phyloP scores from a whole-genome alignment of 2,329 filamentous ascomycete genomes.

The Cladophialophora exuberans region DNA sequence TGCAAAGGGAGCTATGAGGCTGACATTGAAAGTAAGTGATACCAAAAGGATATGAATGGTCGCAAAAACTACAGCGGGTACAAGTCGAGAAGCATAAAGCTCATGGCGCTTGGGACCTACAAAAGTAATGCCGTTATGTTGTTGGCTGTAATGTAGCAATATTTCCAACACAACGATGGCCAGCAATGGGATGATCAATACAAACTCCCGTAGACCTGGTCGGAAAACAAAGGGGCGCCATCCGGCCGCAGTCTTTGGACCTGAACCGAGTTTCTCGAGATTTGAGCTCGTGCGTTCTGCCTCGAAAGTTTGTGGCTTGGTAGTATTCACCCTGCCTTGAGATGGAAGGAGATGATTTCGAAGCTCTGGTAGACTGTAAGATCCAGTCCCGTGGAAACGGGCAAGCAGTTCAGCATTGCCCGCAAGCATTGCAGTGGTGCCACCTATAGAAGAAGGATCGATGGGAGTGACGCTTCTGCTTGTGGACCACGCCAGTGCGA shows the following conservation, averaged over 20 bases:
- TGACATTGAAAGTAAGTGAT: constrained; percentile 2
- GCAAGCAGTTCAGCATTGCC: neutral
- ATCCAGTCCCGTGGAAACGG: neutral
- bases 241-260: too few species aligned
- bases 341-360: neutral
- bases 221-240: constrained; percentile 1
- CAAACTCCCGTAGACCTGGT: neutral
- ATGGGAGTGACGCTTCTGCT: neutral
- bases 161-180: neutral
- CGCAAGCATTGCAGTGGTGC: neutral
- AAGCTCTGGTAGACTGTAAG: neutral
- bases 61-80: neutral
- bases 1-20: neutral
- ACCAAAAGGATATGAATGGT: neutral
- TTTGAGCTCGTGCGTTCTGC: neutral
- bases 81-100: neutral
- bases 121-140: neutral
- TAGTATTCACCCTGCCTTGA: neutral
- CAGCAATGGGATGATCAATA: neutral
- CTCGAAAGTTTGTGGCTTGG: neutral
- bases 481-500: neutral
- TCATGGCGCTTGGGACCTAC: neutral
- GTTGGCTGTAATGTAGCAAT: neutral
- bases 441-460: neutral
- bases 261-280: too few species aligned